phyloP scores from a whole-genome alignment of 495 filamentous ascomycete genomes.

The Xylaria acuta region DNA sequence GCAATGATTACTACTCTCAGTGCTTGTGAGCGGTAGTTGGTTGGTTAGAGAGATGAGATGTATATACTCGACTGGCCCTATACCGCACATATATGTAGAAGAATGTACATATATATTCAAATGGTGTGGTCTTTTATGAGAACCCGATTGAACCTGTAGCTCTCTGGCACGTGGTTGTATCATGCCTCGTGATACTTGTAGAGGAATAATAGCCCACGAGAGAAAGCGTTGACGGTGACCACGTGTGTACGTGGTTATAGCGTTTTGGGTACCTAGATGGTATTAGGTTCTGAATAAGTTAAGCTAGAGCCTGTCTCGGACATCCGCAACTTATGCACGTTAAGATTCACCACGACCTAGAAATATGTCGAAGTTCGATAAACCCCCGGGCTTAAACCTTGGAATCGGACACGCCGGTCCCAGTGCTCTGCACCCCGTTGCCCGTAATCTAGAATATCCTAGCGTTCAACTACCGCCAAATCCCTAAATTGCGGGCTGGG shows the following conservation, averaged over 20 bases:
- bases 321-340: not conserved
- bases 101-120: not conserved
- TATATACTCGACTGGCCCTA: not conserved
- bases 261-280: too few relatives aligned
- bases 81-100: not conserved
- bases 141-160: not conserved
- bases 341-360: not conserved
- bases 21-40: constrained; percentile 30
- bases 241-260: too few relatives aligned
- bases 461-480: not conserved
- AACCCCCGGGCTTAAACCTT: too few relatives aligned
- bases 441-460: too few relatives aligned
- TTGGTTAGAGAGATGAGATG: not conserved
- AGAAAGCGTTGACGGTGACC: not conserved
- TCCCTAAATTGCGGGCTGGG: not conserved
- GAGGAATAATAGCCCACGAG: too few relatives aligned
- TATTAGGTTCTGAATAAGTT: not conserved
- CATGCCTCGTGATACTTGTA: not conserved
- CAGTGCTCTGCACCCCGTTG: too few relatives aligned
- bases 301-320: not conserved
- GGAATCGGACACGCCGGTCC: too few relatives aligned
- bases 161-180: not conserved
- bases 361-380: not conserved
- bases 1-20: constrained; percentile 51
- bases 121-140: not conserved